Conservation (phyloP, 2,329 filamentous ascomycete genomes). For the Lachnellula suecica region DNA sequence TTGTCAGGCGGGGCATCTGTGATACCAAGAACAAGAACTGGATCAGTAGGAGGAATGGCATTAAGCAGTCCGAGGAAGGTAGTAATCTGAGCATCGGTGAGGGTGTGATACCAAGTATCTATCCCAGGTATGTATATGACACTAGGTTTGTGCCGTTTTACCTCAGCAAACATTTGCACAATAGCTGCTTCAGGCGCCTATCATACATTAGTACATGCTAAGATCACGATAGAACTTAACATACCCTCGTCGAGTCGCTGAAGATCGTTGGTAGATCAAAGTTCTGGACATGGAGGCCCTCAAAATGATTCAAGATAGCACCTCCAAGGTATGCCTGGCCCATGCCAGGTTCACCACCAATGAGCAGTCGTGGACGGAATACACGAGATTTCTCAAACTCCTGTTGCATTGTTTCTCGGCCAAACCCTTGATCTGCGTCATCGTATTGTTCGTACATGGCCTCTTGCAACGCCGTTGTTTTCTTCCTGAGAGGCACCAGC, state of each 20-base stretch:
- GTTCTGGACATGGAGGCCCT: constrained; percentile 90
- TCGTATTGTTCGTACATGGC: constrained; percentile 87
- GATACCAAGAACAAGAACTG: constrained; percentile 84
- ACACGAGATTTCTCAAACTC: constrained; percentile 87
- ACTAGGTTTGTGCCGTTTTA: constrained; percentile 90
- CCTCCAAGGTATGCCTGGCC: constrained; percentile 87
- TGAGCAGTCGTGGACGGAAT: constrained; percentile 83
- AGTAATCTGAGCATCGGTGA: constrained; percentile 65
- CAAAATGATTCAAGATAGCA: constrained; percentile 85
- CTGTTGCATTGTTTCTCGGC: constrained; percentile 70
- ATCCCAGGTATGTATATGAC: constrained; percentile 93
- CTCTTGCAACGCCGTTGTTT: constrained; percentile 86
- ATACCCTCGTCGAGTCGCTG: constrained; percentile 74
- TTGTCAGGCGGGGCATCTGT: constrained; percentile 68
- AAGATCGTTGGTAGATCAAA: constrained; percentile 89
- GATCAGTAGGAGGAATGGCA: constrained; percentile 85
- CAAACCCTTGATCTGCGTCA: constrained; percentile 80
- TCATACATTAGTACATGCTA: constrained; percentile 11
- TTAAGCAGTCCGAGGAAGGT: constrained; percentile 82
- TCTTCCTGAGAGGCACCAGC: constrained; percentile 81
- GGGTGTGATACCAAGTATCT: constrained; percentile 74
- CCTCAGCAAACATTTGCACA: constrained; percentile 86
- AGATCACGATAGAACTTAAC: constrained; percentile 26
- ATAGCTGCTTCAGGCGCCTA: constrained; percentile 70
- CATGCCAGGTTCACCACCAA: constrained; percentile 84